phyloP scores from a whole-genome alignment of 2,329 filamentous ascomycete genomes.

The Penicillium sp. region DNA sequence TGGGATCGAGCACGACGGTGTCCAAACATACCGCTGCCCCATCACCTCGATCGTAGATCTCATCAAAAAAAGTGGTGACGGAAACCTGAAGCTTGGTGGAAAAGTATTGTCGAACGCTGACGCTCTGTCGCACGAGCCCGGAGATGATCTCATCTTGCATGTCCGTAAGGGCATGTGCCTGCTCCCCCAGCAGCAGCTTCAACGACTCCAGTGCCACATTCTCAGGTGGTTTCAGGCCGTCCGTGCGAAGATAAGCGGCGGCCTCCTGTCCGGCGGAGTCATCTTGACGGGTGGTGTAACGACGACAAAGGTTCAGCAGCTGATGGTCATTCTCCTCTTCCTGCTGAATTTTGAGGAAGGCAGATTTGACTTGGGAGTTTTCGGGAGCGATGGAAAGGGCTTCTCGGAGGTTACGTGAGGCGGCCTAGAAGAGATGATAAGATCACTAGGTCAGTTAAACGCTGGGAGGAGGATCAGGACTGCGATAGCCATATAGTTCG shows the following conservation, averaged over 20 bases:
- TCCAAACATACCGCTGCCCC: conserved; percentile 52
- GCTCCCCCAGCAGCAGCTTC: conserved; percentile 46
- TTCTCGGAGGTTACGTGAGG: conserved; percentile 53
- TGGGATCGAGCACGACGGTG: conserved; percentile 50
- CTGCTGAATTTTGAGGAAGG: conserved; percentile 50
- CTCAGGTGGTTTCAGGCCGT: conserved; percentile 49
- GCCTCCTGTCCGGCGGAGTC: conserved; percentile 51
- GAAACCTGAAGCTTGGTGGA: conserved; percentile 48
- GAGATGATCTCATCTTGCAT: conserved; percentile 53
- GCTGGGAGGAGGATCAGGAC: not conserved
- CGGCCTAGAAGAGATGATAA: conserved; percentile 39
- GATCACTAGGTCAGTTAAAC: not conserved
- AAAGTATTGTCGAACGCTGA: conserved; percentile 48
- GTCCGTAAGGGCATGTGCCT: conserved; percentile 40
- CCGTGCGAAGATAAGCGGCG: conserved; percentile 45
- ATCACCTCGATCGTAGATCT: conserved; percentile 54
- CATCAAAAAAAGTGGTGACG: conserved; percentile 53
- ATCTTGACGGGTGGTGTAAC: conserved; percentile 47
- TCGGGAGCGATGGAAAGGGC: conserved; percentile 53
- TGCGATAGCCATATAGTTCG: conserved; percentile 12
- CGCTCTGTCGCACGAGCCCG: conserved; percentile 49
- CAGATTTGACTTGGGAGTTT: conserved; percentile 49
- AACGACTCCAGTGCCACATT: conserved; percentile 48
- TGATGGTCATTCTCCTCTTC: conserved; percentile 48
- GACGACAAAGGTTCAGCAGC: conserved; percentile 49